Conservation (phyloP, 2,329 filamentous ascomycete species). For the Exophiala lecanii-corni region DNA sequence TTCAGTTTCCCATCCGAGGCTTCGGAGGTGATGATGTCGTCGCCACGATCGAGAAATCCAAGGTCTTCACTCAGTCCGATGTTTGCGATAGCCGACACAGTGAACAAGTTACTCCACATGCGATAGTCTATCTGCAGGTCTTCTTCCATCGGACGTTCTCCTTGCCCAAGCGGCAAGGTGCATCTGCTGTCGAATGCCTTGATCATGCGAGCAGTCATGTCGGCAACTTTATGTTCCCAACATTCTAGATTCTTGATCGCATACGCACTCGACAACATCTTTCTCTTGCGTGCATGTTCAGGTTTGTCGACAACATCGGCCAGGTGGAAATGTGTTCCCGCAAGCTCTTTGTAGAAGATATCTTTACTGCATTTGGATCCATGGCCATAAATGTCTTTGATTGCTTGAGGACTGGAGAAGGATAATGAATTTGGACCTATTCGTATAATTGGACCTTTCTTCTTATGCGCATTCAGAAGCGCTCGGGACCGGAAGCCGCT, state of each 20-base stretch:
- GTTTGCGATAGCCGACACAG: constrained; percentile 37
- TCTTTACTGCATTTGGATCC: constrained; percentile 35
- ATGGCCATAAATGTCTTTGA: constrained; percentile 37
- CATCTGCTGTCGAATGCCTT: constrained; percentile 34
- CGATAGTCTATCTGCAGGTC: constrained; percentile 35
- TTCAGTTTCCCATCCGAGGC: constrained; percentile 23
- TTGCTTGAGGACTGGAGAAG: background rate
- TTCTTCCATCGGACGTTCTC: constrained; percentile 10
- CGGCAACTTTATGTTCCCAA: constrained; percentile 40
- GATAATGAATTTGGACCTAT: constrained; percentile 3
- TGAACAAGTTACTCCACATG: constrained; percentile 36
- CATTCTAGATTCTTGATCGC: constrained; percentile 38
- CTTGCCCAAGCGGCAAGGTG: constrained; percentile 1
- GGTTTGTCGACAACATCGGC: constrained; percentile 37
- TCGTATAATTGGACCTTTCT: constrained; percentile 11
- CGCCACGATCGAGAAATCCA: constrained; percentile 35
- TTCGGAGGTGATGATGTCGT: constrained; percentile 29
- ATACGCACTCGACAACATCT: constrained; percentile 36
- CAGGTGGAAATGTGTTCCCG: constrained; percentile 33
- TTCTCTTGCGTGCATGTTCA: constrained; percentile 38
- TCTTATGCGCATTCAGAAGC: constrained; percentile 26
- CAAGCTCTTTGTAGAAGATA: constrained; percentile 29
- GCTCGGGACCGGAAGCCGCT: constrained; percentile 24
- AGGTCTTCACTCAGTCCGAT: constrained; percentile 36
- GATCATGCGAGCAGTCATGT: constrained; percentile 33